Conservation (phyloP, 2,329 filamentous ascomycete genomes). For the Paracamarosporium sp. region DNA sequence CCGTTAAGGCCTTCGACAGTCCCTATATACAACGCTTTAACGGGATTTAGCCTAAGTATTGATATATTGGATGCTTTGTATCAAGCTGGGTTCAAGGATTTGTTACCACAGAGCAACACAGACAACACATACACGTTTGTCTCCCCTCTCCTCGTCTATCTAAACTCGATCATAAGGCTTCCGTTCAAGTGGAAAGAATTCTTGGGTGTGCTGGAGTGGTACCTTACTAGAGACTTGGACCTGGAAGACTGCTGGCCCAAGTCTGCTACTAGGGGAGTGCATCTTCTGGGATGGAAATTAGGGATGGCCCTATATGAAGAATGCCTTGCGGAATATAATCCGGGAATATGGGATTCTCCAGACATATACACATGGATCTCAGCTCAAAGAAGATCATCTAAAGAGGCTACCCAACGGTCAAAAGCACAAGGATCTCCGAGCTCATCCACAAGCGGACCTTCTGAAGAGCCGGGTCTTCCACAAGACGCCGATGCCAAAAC, state of each 20-base stretch:
- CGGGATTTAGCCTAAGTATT: too few species aligned
- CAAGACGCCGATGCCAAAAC: background rate
- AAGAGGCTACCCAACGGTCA: too few species aligned
- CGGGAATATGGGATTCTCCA: too few species aligned
- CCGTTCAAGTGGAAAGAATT: background rate
- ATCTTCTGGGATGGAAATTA: background rate
- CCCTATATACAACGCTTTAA: background rate
- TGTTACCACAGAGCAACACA: background rate
- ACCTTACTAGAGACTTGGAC: background rate
- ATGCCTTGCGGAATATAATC: background rate
- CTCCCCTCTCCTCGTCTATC: background rate
- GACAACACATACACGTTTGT: background rate
- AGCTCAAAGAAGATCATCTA: background rate
- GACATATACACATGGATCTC: background rate
- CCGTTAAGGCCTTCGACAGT: background rate
- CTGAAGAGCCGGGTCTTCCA: too few species aligned
- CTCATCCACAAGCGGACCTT: too few species aligned
- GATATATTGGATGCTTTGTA: background rate
- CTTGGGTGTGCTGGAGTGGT: background rate
- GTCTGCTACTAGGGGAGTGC: background rate
- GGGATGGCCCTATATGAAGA: background rate
- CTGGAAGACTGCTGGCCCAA: background rate
- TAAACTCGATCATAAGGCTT: background rate
- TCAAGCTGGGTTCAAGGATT: background rate
- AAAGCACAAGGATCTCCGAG: too few species aligned